These are phyloP conservation scores for Fusarium equiseti DNA, from an alignment of 2,329 filamentous ascomycete genomes.

Conservation along the genomic window DNA sequence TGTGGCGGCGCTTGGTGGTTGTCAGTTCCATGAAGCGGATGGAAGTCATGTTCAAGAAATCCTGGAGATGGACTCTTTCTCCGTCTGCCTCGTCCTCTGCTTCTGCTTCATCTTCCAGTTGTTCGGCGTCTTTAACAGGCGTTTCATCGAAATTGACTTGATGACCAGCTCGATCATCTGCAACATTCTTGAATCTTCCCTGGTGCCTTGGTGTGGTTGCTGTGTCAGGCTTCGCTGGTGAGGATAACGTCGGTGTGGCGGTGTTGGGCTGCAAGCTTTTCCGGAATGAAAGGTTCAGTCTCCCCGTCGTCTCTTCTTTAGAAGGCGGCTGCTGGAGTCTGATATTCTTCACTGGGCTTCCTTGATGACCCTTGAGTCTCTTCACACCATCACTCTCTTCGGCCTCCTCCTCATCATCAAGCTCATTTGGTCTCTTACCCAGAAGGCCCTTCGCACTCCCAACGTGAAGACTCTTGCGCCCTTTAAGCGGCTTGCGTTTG, in stretches of 20 bases:
- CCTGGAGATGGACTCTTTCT: slow-evolving; percentile 82
- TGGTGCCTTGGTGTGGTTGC: slow-evolving; percentile 68
- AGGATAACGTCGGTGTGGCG: slow-evolving; percentile 60
- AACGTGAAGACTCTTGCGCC: slow-evolving; percentile 81
- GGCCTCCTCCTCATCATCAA: slow-evolving; percentile 71
- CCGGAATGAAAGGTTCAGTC: slow-evolving; percentile 63
- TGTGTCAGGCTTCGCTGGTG: slow-evolving; percentile 59
- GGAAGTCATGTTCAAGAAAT: slow-evolving; percentile 94
- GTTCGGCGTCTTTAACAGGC: slow-evolving; percentile 55
- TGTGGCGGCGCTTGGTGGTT: slow-evolving; percentile 93
- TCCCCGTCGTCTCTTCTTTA: slow-evolving; percentile 75
- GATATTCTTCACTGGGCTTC: slow-evolving; percentile 82
- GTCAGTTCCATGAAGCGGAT: slow-evolving; percentile 99
- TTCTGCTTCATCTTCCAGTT: slow-evolving; percentile 62
- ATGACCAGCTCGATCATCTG: slow-evolving; percentile 60
- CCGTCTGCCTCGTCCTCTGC: slow-evolving; percentile 63
- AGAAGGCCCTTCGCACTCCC: slow-evolving; percentile 79
- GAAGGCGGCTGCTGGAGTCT: slow-evolving; percentile 76
- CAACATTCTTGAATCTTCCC: slow-evolving; percentile 66
- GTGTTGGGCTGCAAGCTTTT: slow-evolving; percentile 62
- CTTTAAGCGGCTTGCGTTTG: slow-evolving; percentile 74
- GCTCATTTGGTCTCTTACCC: slow-evolving; percentile 78
- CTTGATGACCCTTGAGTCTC: slow-evolving; percentile 76
- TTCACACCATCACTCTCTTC: slow-evolving; percentile 73
- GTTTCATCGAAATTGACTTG: slow-evolving; percentile 60